Conservation (phyloP, 2,329 filamentous ascomycete species). For the Penicillium sp. region DNA sequence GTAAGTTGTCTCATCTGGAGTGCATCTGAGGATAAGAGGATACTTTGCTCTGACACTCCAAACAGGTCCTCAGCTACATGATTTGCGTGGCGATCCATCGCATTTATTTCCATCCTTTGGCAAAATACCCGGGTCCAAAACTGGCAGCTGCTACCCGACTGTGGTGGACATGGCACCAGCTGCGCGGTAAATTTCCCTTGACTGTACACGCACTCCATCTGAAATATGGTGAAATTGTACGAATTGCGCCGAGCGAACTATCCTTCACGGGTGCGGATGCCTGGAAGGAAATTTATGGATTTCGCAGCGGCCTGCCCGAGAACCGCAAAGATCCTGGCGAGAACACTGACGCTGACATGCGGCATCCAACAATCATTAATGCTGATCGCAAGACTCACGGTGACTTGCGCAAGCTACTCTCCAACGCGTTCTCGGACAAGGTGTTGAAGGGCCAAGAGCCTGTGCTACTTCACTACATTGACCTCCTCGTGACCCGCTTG, state of each 20-base stretch:
- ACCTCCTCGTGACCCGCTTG: slow-evolving; percentile 5
- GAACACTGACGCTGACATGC: slow-evolving; percentile 7
- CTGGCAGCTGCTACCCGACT: slow-evolving; percentile 6
- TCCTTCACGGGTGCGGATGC: slow-evolving; percentile 1
- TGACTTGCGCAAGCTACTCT: slow-evolving; percentile 7
- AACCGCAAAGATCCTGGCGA: slow-evolving; percentile 8
- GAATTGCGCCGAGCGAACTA: slow-evolving; percentile 4
- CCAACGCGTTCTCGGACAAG: slow-evolving; percentile 10
- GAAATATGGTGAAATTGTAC: slow-evolving; percentile 3
- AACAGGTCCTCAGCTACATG: not conserved
- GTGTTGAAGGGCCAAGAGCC: slow-evolving; percentile 9
- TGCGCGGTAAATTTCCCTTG: slow-evolving; percentile 4
- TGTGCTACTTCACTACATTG: slow-evolving; percentile 7
- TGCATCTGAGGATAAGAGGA: not conserved
- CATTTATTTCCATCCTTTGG: slow-evolving; percentile 7
- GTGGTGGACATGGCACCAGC: slow-evolving; percentile 8
- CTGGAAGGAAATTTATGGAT: slow-evolving; percentile 4
- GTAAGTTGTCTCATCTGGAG: not conserved
- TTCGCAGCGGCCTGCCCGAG: slow-evolving; percentile 5
- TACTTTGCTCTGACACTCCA: not conserved
- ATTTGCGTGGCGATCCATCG: slow-evolving; percentile 1
- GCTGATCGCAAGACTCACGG: slow-evolving; percentile 8
- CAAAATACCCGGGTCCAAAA: slow-evolving; percentile 5
- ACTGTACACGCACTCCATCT: slow-evolving; percentile 4
- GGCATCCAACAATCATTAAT: slow-evolving; percentile 9